Evolutionary conservation across 345 rosid species (phyloP).

Genomic region (Arabidopsis arenosa): DNA sequence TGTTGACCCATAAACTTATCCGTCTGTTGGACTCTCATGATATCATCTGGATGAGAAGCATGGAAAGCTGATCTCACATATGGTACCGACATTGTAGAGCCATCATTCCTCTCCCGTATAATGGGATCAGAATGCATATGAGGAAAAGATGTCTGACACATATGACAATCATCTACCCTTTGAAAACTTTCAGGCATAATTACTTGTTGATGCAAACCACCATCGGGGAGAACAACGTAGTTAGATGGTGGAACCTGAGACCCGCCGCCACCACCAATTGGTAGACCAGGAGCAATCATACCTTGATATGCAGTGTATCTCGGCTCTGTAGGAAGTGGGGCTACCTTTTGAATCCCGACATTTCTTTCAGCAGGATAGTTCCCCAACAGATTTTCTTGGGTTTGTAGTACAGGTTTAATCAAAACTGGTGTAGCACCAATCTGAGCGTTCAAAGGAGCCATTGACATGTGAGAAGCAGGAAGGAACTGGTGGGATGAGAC

Average conservation of each 20-base stretch:
- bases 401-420: not conserved
- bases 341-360: not conserved
- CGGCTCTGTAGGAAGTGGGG: not conserved
- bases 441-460: not conserved
- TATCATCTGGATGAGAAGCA: not conserved
- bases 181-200: not conserved
- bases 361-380: not conserved
- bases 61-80: conserved; percentile 1
- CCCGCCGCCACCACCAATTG: not conserved
- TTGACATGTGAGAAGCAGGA: conserved; percentile 1
- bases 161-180: not conserved
- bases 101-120: not conserved
- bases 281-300: not conserved
- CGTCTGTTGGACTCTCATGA: not conserved
- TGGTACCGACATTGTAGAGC: not conserved
- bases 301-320: not conserved
- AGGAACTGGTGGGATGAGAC: not conserved
- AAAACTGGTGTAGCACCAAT: not conserved
- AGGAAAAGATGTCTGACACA: conserved; percentile 7
- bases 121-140: conserved; percentile 2
- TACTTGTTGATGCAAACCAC: not conserved
- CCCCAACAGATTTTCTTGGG: not conserved
- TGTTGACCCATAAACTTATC: conserved; percentile 1
- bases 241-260: not conserved
- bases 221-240: not conserved